Conservation (phyloP, 306 rosid genomes). For the Castanospermum australe region DNA sequence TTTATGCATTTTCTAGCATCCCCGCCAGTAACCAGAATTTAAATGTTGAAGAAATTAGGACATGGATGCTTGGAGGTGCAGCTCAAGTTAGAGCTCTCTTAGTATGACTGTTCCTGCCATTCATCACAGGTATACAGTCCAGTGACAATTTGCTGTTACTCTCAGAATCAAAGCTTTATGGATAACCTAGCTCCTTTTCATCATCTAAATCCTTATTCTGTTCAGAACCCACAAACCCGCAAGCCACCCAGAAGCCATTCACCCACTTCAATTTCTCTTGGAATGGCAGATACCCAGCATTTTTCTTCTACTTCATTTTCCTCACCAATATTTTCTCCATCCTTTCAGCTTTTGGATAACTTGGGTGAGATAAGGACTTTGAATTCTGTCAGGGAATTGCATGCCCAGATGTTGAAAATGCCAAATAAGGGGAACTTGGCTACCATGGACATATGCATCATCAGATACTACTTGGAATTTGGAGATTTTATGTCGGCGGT, state of each 20-base stretch:
- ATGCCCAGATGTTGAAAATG: constrained; percentile 58
- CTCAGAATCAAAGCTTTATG: constrained; percentile 36
- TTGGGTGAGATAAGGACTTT: constrained; percentile 38
- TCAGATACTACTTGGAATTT: constrained; percentile 51
- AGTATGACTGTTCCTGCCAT: not conserved
- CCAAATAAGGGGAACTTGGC: constrained; percentile 32
- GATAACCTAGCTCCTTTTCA: constrained; percentile 43
- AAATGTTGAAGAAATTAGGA: not conserved
- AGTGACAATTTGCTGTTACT: constrained; percentile 25
- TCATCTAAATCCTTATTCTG: constrained; percentile 36
- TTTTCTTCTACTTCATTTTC: constrained; percentile 37
- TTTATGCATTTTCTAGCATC: not conserved
- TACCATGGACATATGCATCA: constrained; percentile 37
- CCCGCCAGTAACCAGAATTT: not conserved
- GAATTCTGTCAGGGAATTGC: constrained; percentile 50
- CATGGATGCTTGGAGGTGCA: not conserved
- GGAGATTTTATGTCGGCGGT: constrained; percentile 60
- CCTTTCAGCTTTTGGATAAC: constrained; percentile 25
- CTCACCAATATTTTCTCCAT: constrained; percentile 26
- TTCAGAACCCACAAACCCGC: constrained; percentile 28
- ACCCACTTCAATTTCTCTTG: constrained; percentile 33
- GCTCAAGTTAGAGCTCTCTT: not conserved
- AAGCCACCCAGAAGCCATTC: constrained; percentile 37
- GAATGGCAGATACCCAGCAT: constrained; percentile 10
- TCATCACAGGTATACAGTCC: not conserved